phyloP scores from a whole-genome alignment of 2,329 filamentous ascomycete species.

The Teratosphaeria pseudoeucalypti region DNA sequence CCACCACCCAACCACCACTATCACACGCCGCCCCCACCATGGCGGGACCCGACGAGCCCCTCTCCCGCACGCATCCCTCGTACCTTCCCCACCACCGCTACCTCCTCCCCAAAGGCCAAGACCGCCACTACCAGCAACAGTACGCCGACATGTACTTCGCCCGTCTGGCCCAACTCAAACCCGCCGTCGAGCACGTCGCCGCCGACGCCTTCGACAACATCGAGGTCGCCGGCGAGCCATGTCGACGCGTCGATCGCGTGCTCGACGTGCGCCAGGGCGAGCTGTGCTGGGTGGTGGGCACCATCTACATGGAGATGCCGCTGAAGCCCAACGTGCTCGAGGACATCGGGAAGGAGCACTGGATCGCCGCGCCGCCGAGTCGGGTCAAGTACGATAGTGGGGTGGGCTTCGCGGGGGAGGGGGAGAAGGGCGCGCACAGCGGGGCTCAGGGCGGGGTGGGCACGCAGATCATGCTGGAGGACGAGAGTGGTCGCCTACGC shows the following conservation, averaged over 20 bases:
- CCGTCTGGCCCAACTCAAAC: conserved; percentile 77
- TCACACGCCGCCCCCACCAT: background rate
- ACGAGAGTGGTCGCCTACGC: conserved; percentile 81
- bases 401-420: background rate
- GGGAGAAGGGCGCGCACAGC: conserved; percentile 5
- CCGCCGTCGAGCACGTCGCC: conserved; percentile 65
- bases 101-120: conserved; percentile 52
- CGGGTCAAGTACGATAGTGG: conserved; percentile 46
- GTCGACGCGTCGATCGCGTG: conserved; percentile 71
- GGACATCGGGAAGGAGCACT: conserved; percentile 90
- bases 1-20: no score
- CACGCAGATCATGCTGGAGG: conserved; percentile 69
- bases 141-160: conserved; percentile 98
- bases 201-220: conserved; percentile 66
- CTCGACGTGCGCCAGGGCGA: conserved; percentile 92
- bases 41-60: background rate
- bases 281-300: conserved; percentile 89
- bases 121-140: conserved; percentile 77
- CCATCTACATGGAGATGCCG: conserved; percentile 94
- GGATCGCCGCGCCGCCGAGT: conserved; percentile 72
- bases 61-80: conserved; percentile 41
- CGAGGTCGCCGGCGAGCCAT: conserved; percentile 63
- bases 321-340: conserved; percentile 93
- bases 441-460: conserved; percentile 5
- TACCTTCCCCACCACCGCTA: conserved; percentile 74